Evolutionary conservation across 2,329 filamentous ascomycete genomes (phyloP), one percentile per base, ranked within the genome.

Genomic region (Fonsecaea pedrosoi): DNA sequence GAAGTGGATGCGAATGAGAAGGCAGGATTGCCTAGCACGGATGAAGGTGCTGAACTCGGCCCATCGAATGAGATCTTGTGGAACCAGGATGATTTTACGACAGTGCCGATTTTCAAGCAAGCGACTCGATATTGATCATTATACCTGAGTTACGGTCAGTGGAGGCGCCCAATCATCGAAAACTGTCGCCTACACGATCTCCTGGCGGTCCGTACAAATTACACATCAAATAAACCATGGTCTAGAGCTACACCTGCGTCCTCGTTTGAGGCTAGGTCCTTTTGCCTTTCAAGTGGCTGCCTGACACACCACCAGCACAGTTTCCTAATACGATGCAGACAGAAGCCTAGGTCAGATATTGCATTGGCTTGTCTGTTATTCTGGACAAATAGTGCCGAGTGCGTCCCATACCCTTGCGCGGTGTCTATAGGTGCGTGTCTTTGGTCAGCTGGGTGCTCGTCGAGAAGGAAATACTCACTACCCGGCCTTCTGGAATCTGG

Each of bases 1-100:
- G 93, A 96, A 77, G 83, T 95, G 42, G 89, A 93, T 73, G 92
- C 96, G 77, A 83, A 95, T 45, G 89, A 93, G 70, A 92, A 90
- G 0, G 83, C 84, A 15, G 70, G 68, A 1, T 90, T 93, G 38
- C 86, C 87, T 0, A 94, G 95, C 60, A 94, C 91, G 0, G 92
- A 97, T 75, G 89, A 92, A 70, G 90, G 88, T 1, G 91, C 90
- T 48, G 84, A 83, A 62, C 77, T 94, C 53, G 83, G 90, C 74
- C 88, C 90, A 70, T 89, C 90, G 79, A 89, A 89, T 75, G 85
- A 86, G 70, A 79, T 90, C 30, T 12, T 83, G 15, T 89, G 87
- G 86, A 85, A 88, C 75, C 80, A 82, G 18, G 82, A 86, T 66
- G 82, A 82, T 65, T 69, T 73, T 50, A 66, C 54, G 6, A 70